Percentiles rank a stretch among this genome's conserved stretches.
Conservation (phyloP, 768 basidiomycete genomes). For the Rubroboletus satanas region DNA sequence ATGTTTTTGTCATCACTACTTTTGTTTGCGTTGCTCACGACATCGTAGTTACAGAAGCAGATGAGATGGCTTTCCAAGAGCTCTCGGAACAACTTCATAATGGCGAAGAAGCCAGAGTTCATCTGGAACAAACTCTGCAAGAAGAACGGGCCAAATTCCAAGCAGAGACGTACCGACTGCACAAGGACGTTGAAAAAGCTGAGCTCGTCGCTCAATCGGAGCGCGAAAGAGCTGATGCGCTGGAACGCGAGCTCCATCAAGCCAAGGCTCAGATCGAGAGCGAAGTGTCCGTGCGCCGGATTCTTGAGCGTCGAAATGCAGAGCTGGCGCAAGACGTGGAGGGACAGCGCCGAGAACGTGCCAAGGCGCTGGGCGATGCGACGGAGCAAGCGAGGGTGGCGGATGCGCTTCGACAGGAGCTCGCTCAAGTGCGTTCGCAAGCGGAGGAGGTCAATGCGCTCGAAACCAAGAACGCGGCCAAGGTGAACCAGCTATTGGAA, state of each 20-base stretch:
- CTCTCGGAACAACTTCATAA: slow-evolving; percentile 63
- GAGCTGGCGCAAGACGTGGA: slow-evolving; percentile 57
- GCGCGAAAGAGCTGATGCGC: slow-evolving; percentile 47
- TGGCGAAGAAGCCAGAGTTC: slow-evolving; percentile 51
- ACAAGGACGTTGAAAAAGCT: slow-evolving; percentile 39
- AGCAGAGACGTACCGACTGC: slow-evolving; percentile 54
- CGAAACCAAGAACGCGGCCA: slow-evolving; percentile 59
- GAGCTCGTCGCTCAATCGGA: slow-evolving; percentile 40
- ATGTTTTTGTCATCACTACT: not conserved
- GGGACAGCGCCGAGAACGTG: slow-evolving; percentile 49
- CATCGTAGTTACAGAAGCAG: slow-evolving; percentile 61
- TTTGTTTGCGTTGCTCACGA: slow-evolving; percentile 5
- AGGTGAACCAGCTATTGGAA: slow-evolving; percentile 62
- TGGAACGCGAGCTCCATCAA: slow-evolving; percentile 65
- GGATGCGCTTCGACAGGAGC: slow-evolving; percentile 59
- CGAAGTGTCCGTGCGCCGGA: slow-evolving; percentile 56
- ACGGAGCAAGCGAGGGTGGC: slow-evolving; percentile 60
- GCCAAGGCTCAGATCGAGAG: slow-evolving; percentile 60
- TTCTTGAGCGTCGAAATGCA: slow-evolving; percentile 60
- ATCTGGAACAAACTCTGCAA: slow-evolving; percentile 54
- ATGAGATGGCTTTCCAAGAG: slow-evolving; percentile 71
- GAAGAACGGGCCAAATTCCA: slow-evolving; percentile 56
- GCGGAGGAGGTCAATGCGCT: slow-evolving; percentile 65
- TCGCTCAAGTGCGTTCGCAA: slow-evolving; percentile 56
- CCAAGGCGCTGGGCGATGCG: slow-evolving; percentile 60